These are phyloP conservation scores for Leavenworthia alabamica DNA, from an alignment of 345 rosid genomes.

Conservation along the genomic window DNA sequence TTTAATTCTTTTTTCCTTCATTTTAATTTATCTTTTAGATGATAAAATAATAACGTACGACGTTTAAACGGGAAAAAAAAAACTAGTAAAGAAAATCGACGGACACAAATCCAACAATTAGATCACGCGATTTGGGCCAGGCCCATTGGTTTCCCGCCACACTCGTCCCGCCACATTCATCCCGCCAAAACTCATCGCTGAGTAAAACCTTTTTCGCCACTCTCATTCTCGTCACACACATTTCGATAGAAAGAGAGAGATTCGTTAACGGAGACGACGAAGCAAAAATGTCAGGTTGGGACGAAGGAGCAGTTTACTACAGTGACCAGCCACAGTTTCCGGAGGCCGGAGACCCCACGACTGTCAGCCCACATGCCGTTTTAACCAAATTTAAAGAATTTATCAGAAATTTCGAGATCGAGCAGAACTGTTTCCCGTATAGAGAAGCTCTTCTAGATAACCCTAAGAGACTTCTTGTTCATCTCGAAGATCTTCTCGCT, in stretches of 20 bases:
- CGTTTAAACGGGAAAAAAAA: no score
- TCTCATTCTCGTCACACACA: background rate
- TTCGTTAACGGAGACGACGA: background rate
- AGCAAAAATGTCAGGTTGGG: slow-evolving; percentile 78
- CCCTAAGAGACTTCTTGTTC: slow-evolving; percentile 58
- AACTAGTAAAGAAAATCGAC: no score
- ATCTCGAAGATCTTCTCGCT: slow-evolving; percentile 73
- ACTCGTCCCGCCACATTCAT: slow-evolving; percentile 26
- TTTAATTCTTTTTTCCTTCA: no score
- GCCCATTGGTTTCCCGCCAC: slow-evolving; percentile 20
- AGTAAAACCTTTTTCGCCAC: background rate
- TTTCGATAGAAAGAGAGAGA: background rate
- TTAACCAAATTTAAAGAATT: slow-evolving; percentile 81
- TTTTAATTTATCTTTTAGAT: no score
- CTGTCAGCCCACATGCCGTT: slow-evolving; percentile 59
- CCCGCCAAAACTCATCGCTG: slow-evolving; percentile 21
- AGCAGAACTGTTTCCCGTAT: slow-evolving; percentile 70
- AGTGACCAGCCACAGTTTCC: slow-evolving; percentile 93
- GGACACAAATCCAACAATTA: background rate
- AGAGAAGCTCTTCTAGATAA: slow-evolving; percentile 77
- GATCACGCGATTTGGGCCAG: background rate
- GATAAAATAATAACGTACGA: no score
- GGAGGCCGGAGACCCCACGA: slow-evolving; percentile 44
- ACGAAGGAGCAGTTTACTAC: slow-evolving; percentile 83
- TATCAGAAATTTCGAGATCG: slow-evolving; percentile 68